Evolutionary conservation across 1,139 yeast species (phyloP).

Genomic region (Candida sanyaensis): DNA sequence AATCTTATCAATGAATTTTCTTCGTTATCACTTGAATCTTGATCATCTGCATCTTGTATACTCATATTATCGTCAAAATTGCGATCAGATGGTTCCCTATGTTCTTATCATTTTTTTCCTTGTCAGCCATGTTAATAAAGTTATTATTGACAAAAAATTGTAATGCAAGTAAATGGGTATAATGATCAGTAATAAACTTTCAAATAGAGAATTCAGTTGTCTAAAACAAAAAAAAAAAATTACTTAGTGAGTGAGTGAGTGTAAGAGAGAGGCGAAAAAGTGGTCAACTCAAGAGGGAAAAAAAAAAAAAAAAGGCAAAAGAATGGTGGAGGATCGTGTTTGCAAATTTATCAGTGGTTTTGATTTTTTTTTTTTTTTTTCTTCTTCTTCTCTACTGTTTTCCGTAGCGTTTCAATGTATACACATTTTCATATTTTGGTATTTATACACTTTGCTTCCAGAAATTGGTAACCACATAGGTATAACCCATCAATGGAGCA

Average conservation of each 20-base stretch:
- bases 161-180: not conserved
- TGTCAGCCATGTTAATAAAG: conserved; percentile 1
- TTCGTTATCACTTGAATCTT: conserved; percentile 8
- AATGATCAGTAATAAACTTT: not conserved
- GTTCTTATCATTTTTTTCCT: conserved; percentile 1
- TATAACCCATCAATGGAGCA: no score
- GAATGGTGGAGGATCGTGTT: not conserved
- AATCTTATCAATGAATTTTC: conserved; percentile 24
- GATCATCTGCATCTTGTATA: conserved; percentile 6
- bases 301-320: not conserved
- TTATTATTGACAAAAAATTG: not conserved
- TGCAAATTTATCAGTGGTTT: not conserved
- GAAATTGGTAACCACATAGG: no score
- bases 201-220: not conserved
- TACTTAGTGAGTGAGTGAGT: no score
- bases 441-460: no score
- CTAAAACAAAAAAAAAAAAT: not conserved
- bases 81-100: not conserved
- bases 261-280: not conserved
- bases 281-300: not conserved
- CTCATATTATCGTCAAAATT: conserved; percentile 5
- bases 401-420: not conserved
- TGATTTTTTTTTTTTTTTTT: not conserved
- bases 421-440: no score
- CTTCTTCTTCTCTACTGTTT: not conserved